A percentile compares a stretch with the other conserved stretches of the same genome.
Conservation (phyloP, 2,329 filamentous ascomycete genomes). For the Diaporthe vexans region DNA sequence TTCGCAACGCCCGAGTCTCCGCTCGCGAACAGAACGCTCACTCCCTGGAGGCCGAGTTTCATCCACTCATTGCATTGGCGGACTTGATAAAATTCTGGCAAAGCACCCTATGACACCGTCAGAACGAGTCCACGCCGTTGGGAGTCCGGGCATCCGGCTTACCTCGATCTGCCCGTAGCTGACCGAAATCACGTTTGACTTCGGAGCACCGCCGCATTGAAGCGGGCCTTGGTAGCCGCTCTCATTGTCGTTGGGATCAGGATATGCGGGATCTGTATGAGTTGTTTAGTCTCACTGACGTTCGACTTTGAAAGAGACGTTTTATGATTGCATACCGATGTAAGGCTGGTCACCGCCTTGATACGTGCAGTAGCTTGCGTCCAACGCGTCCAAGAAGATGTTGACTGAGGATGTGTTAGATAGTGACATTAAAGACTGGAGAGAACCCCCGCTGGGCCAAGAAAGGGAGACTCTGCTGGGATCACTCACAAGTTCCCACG, state of each 20-base stretch:
- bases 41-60: slow-evolving; percentile 65
- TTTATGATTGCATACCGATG: slow-evolving; percentile 45
- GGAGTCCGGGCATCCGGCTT: too few species aligned
- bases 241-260: slow-evolving; percentile 52
- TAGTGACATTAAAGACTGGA: neutral
- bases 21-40: slow-evolving; percentile 62
- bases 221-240: slow-evolving; percentile 63
- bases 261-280: slow-evolving; percentile 60
- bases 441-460: neutral
- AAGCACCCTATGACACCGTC: slow-evolving; percentile 49
- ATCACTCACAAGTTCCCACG: slow-evolving; percentile 26
- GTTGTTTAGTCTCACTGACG: neutral
- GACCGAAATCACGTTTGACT: slow-evolving; percentile 70
- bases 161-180: slow-evolving; percentile 68
- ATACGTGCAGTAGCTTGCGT: slow-evolving; percentile 65
- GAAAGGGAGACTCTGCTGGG: neutral
- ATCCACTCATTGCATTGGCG: slow-evolving; percentile 65
- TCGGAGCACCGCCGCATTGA: slow-evolving; percentile 55
- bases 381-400: slow-evolving; percentile 63
- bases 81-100: slow-evolving; percentile 68
- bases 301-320: fast-evolving
- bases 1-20: slow-evolving; percentile 60
- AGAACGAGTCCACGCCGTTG: neutral
- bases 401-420: slow-evolving; percentile 47
- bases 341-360: slow-evolving; percentile 62